Conservation (phyloP, 2,329 filamentous ascomycete species). For the Myriosclerotinia curreyana region DNA sequence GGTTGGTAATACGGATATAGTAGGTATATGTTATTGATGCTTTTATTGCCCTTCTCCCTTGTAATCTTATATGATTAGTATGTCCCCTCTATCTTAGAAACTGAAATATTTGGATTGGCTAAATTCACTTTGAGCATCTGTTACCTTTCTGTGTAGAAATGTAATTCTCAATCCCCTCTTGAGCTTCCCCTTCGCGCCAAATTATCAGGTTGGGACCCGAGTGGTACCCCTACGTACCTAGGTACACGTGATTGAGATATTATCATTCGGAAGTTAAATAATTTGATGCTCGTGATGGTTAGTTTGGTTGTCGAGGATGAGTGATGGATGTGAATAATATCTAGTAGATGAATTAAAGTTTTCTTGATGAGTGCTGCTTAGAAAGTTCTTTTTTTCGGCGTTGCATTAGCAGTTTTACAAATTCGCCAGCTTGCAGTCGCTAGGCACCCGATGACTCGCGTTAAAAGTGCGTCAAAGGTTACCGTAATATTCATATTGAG, state of each 20-base stretch:
- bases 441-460: conserved; percentile 23
- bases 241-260: not conserved
- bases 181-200: too few species aligned
- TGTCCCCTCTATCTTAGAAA: too few species aligned
- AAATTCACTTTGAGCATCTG: too few species aligned
- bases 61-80: too few species aligned
- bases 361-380: not conserved
- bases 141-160: too few species aligned
- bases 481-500: conserved; percentile 19
- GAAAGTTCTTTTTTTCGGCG: not conserved
- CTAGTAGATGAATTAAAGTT: not conserved
- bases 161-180: too few species aligned
- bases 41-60: too few species aligned
- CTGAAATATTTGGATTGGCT: too few species aligned
- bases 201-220: not conserved
- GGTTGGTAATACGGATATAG: not conserved
- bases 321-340: not conserved
- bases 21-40: too few species aligned
- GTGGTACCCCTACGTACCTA: not conserved
- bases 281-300: not conserved
- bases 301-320: not conserved
- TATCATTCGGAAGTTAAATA: not conserved
- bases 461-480: conserved; percentile 11
- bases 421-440: conserved; percentile 13
- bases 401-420: not conserved